Base-by-base conservation (phyloP, 2,329 filamentous ascomycete genomes). In the Lecanicillium sp. region DNA sequence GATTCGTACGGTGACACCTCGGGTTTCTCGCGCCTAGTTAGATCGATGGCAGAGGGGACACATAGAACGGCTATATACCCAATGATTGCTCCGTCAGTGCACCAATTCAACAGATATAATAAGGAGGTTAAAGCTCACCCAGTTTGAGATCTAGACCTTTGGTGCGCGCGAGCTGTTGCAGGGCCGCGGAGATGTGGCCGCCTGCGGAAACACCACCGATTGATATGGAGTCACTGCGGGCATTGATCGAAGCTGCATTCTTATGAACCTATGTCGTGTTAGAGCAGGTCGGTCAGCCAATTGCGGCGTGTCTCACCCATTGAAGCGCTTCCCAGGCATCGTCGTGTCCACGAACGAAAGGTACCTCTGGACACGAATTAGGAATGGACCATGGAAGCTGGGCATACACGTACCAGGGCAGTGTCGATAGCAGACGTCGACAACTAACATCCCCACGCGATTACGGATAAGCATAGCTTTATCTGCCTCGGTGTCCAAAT, bases 141-240 rank as follows among this genome's bases (percentile, higher is more conserved):
- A 42, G 35, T 15, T 40, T 43, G 12, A 44, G 30, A 29, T 36
- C 15, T n/a, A 44, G 6, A 7, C 29, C 32, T 9, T 19, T 15
- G 20, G 41, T 38, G 4, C 42, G 42, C 5, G 42, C 42, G 29
- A 34, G 38, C 22, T 44, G 42, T 20, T 44, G 42, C 12, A 29
- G 9, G 3, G 41, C 27, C 19, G 38, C 38, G 11, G 9, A 18
- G 11, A 44, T 37, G 27, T 41, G 38, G 12, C 33, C 38, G 3
- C 42, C 42, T 13, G 42, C 42, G 11, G 42, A 44, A 12, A 44
- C 41, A 25, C 42, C 42, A 2, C 42, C 42, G 6, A 44, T 41
- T 0, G 38, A 44, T 14, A 44, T 44, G 34, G 42, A 44, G 15
- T 44, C 42, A 9, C 27, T 29, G 4, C 19, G 28, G 11, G 33